Evolutionary conservation across 83 land plant species (phyloP).

Genomic region (Picea abies): DNA sequence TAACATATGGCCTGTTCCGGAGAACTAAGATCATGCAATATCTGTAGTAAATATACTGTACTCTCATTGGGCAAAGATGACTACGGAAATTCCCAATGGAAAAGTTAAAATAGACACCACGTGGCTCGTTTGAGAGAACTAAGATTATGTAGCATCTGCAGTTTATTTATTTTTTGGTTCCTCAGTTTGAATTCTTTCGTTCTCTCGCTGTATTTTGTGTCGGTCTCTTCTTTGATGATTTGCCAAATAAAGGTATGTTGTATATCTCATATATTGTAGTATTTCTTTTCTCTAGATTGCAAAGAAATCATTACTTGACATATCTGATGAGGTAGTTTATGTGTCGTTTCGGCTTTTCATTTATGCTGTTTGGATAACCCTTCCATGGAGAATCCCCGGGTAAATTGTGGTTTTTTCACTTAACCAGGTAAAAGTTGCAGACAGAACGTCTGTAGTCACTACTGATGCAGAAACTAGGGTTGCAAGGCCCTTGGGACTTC

Average conservation of each 20-base stretch:
- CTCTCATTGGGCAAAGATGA: too few relatives aligned
- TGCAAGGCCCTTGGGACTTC: slow-evolving; percentile 66
- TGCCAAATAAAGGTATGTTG: not conserved
- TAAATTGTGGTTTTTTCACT: not conserved
- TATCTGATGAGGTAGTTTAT: not conserved
- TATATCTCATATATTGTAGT: too few relatives aligned
- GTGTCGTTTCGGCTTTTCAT: not conserved
- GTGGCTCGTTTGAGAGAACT: too few relatives aligned
- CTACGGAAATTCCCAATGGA: too few relatives aligned
- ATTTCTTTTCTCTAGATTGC: not conserved
- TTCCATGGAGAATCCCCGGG: too few relatives aligned
- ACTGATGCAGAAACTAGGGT: slow-evolving; percentile 85
- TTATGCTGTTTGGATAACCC: not conserved
- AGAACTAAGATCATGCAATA: too few relatives aligned
- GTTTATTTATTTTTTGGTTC: not conserved
- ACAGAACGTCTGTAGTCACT: slow-evolving; percentile 69
- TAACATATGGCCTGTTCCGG: too few relatives aligned
- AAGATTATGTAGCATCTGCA: too few relatives aligned
- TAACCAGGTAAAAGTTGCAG: slow-evolving; percentile 80
- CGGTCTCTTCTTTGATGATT: not conserved
- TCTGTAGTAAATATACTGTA: too few relatives aligned
- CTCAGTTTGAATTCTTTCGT: not conserved
- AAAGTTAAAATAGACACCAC: too few relatives aligned
- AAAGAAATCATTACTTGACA: not conserved
- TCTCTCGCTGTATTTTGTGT: not conserved